These are phyloP conservation scores for Coemansia asiatica DNA, from an alignment of 192 early-diverging fungal genomes.

Conservation along the genomic window DNA sequence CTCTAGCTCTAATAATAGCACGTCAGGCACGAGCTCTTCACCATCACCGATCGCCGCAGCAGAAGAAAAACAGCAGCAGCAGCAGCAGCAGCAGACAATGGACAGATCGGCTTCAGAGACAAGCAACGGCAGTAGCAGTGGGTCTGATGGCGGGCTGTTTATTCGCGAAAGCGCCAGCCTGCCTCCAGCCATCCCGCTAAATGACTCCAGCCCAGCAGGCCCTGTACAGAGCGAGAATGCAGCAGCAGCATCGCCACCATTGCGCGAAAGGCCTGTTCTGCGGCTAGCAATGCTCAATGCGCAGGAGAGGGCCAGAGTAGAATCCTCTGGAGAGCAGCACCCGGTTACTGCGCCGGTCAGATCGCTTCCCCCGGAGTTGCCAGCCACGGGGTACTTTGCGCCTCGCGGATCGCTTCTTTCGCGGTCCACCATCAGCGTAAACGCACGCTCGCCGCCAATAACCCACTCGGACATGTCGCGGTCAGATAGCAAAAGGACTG, in stretches of 20 bases:
- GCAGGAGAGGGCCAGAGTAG: constrained; percentile 14
- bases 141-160: background rate
- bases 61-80: too few species aligned
- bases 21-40: too few species aligned
- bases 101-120: background rate
- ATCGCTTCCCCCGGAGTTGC: constrained; percentile 24
- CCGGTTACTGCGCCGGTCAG: constrained; percentile 35
- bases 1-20: too few species aligned
- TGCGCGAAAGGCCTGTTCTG: constrained; percentile 20
- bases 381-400: constrained; percentile 47
- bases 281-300: constrained; percentile 44
- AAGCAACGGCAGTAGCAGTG: background rate
- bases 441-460: background rate
- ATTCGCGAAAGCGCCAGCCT: constrained; percentile 3
- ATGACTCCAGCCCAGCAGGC: background rate
- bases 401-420: constrained; percentile 20
- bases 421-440: constrained; percentile 14
- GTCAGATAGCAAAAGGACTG: background rate
- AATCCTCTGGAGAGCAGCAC: constrained; percentile 12
- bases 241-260: background rate
- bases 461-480: background rate
- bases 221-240: background rate
- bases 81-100: background rate
- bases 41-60: background rate
- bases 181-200: constrained; percentile 12